Percentiles rank a stretch among this genome's conserved stretches.
phyloP scores from a whole-genome alignment of 805 yeast species.

The Candida bentonensis region DNA sequence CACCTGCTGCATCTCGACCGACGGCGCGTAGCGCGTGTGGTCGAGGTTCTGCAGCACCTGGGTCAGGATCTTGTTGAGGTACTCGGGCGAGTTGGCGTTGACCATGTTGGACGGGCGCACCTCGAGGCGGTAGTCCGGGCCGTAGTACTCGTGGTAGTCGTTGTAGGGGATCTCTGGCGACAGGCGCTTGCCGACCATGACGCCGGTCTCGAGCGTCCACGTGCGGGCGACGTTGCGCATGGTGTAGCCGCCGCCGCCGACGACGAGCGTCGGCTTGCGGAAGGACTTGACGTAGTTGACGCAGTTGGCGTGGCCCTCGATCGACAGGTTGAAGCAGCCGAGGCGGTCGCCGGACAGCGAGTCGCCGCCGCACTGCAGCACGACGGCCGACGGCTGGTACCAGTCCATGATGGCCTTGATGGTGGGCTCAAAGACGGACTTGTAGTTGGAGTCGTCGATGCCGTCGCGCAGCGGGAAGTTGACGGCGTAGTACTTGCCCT shows the following conservation, averaged over 20 bases:
- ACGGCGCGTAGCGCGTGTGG: slow-evolving; percentile 91
- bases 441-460: slow-evolving; percentile 85
- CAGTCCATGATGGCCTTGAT: slow-evolving; percentile 83
- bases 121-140: slow-evolving; percentile 90
- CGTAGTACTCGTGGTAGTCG: slow-evolving; percentile 93
- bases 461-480: slow-evolving; percentile 94
- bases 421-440: slow-evolving; percentile 46
- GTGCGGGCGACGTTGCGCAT: slow-evolving; percentile 88
- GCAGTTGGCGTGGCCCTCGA: slow-evolving; percentile 91
- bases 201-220: slow-evolving; percentile 91
- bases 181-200: slow-evolving; percentile 45
- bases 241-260: slow-evolving; percentile 98
- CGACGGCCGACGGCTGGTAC: slow-evolving; percentile 87
- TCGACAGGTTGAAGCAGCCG: slow-evolving; percentile 86
- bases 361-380: slow-evolving; percentile 96
- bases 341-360: slow-evolving; percentile 84
- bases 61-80: slow-evolving; percentile 67
- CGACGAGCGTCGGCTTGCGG: slow-evolving; percentile 77
- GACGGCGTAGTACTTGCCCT: slow-evolving; percentile 75
- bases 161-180: slow-evolving; percentile 68
- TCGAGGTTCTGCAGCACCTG: slow-evolving; percentile 69
- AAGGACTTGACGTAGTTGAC: slow-evolving; percentile 79
- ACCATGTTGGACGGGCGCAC: slow-evolving; percentile 94
- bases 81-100: slow-evolving; percentile 89
- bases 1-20: slow-evolving; percentile 82